Evolutionary conservation across 495 filamentous ascomycete genomes (phyloP).

Genomic region (Penicillium tannophilum): DNA sequence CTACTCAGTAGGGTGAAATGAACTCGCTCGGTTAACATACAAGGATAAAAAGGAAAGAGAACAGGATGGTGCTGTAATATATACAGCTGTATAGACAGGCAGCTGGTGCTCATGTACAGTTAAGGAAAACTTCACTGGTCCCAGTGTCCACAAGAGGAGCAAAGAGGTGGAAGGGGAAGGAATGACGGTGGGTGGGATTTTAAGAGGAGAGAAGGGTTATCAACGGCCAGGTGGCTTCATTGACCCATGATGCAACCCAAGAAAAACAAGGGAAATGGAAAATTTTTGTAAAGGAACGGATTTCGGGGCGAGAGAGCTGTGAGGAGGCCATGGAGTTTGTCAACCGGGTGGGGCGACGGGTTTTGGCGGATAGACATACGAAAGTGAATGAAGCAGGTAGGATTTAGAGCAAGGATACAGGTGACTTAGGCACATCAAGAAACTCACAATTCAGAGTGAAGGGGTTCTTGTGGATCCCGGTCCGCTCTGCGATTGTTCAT

Average conservation of each 20-base stretch:
- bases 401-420: background rate
- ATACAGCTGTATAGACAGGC: conserved; percentile 23
- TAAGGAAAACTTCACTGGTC: conserved; percentile 17
- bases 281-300: background rate
- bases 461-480: conserved; percentile 15
- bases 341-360: too few species aligned
- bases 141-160: background rate
- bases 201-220: background rate
- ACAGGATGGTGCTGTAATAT: background rate
- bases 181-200: background rate
- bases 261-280: background rate
- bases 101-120: conserved; percentile 40
- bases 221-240: background rate
- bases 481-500: conserved; percentile 58
- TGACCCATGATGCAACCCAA: background rate
- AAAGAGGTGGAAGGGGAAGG: background rate
- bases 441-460: conserved; percentile 23
- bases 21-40: conserved; percentile 10
- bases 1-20: background rate
- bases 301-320: background rate
- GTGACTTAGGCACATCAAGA: background rate
- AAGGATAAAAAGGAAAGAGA: conserved; percentile 9
- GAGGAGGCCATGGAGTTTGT: background rate
- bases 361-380: too few species aligned
- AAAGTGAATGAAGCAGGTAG: background rate